These are phyloP conservation scores for Puccinia triticina DNA, from an alignment of 1,284 basidiomycete species.

Conservation along the genomic window DNA sequence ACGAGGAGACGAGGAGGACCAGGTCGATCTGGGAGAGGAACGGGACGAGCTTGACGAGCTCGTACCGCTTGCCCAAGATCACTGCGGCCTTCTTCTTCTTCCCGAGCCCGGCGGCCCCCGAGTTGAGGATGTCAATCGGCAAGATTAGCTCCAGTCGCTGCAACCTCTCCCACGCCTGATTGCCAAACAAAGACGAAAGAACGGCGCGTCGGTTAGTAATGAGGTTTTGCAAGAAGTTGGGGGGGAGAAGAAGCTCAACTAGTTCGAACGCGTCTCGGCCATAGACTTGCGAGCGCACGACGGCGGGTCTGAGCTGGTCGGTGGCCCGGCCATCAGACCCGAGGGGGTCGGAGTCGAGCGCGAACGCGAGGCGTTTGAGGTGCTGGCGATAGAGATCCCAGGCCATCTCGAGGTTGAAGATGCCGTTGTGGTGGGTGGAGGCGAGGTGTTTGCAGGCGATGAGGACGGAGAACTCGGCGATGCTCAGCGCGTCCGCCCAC, in stretches of 20 bases:
- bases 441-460: slow-evolving; percentile 41
- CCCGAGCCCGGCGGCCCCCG: too few species aligned
- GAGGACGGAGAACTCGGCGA: slow-evolving; percentile 18
- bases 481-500: slow-evolving; percentile 33
- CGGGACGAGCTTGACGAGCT: slow-evolving; percentile 13
- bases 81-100: background rate
- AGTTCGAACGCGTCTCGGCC: slow-evolving; percentile 43
- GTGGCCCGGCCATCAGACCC: background rate
- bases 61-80: slow-evolving; percentile 21
- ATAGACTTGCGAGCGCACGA: slow-evolving; percentile 34
- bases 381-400: slow-evolving; percentile 49
- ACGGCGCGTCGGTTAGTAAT: background rate
- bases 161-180: slow-evolving; percentile 47
- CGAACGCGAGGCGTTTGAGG: slow-evolving; percentile 13
- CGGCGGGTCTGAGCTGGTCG: background rate
- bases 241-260: background rate
- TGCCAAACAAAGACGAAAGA: background rate
- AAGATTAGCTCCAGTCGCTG: slow-evolving; percentile 24
- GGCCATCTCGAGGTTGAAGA: slow-evolving; percentile 48
- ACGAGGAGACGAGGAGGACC: slow-evolving; percentile 2
- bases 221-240: background rate
- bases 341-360: background rate
- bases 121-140: slow-evolving; percentile 3
- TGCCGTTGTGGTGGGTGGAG: slow-evolving; percentile 12
- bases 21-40: slow-evolving; percentile 30